These are phyloP conservation scores for Sporothrix humicola DNA, from an alignment of 2,329 filamentous ascomycete species.

Conservation along the genomic window DNA sequence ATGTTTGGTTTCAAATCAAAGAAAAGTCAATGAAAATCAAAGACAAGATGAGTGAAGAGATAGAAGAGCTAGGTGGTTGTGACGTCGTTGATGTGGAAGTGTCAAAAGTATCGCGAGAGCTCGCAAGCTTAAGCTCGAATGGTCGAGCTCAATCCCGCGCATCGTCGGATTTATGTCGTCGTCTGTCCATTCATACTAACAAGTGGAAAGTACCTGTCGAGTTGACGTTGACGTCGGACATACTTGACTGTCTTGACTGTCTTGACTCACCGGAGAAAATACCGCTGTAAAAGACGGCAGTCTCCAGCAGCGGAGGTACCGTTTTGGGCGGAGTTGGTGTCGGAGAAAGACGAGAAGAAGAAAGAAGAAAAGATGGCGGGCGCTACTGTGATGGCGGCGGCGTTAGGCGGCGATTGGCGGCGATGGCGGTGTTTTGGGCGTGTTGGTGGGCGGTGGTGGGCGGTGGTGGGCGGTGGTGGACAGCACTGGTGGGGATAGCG, in stretches of 20 bases:
- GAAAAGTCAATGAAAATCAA: too few species aligned
- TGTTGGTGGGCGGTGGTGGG: not conserved
- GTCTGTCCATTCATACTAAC: not conserved
- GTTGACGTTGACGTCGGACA: too few species aligned
- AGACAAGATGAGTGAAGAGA: too few species aligned
- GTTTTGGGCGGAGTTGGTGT: not conserved
- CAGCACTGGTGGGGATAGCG: not conserved
- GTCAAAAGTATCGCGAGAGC: too few species aligned
- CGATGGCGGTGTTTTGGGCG: not conserved
- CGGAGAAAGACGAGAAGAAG: not conserved
- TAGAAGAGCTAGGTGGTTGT: too few species aligned
- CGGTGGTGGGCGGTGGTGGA: too few species aligned
- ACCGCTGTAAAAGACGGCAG: not conserved
- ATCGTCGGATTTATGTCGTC: not conserved
- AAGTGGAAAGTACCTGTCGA: too few species aligned
- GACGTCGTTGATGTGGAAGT: too few species aligned
- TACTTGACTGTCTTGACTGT: not conserved
- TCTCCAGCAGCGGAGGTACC: not conserved
- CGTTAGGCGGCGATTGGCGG: slow-evolving; percentile 16
- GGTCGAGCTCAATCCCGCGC: not conserved
- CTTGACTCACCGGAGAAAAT: not conserved
- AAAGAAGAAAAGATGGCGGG: not conserved
- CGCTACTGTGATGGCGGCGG: not conserved
- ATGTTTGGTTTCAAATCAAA: too few species aligned
- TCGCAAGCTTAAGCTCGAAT: too few species aligned